Percentiles rank a stretch among this genome's conserved stretches.
phyloP scores from a whole-genome alignment of 2,329 filamentous ascomycete genomes.

The Pestalotiopsis sp. region DNA sequence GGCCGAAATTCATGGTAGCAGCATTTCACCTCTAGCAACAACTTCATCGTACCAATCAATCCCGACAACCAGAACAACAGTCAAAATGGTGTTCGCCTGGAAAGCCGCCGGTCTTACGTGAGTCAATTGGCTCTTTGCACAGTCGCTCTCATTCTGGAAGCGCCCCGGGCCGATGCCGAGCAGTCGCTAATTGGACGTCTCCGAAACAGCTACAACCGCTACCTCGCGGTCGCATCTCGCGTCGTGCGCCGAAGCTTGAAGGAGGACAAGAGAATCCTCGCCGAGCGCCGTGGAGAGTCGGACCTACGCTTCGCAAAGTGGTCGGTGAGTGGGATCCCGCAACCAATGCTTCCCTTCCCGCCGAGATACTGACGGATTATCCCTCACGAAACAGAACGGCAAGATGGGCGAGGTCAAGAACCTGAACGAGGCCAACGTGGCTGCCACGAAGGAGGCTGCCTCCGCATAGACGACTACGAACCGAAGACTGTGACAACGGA shows the following conservation, averaged over 20 bases:
- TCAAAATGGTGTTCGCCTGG: slow-evolving; percentile 96
- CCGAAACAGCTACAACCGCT: slow-evolving; percentile 92
- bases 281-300: slow-evolving; percentile 88
- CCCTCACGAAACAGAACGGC: slow-evolving; percentile 71
- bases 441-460: slow-evolving; percentile 38
- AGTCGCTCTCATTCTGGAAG: slow-evolving; percentile 12
- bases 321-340: slow-evolving; percentile 70
- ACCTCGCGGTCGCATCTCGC: slow-evolving; percentile 92
- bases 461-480: slow-evolving; percentile 33
- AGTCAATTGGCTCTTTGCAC: slow-evolving; percentile 40
- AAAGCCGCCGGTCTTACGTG: slow-evolving; percentile 97
- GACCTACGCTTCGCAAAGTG: slow-evolving; percentile 93
- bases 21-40: slow-evolving; percentile 22
- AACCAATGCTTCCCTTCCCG: slow-evolving; percentile 13
- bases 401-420: slow-evolving; percentile 88
- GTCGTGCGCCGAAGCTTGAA: slow-evolving; percentile 96
- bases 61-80: slow-evolving; percentile 39
- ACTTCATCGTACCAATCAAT: slow-evolving; percentile 28
- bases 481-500: background rate
- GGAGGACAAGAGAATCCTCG: slow-evolving; percentile 84
- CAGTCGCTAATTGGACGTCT: slow-evolving; percentile 34
- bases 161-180: slow-evolving; percentile 18
- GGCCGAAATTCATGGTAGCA: slow-evolving; percentile 9
- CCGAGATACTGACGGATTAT: slow-evolving; percentile 23
- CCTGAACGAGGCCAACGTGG: slow-evolving; percentile 61